These are phyloP conservation scores for Camellia granthamiana DNA, from an alignment of 148 eudicot species.

Conservation along the genomic window DNA sequence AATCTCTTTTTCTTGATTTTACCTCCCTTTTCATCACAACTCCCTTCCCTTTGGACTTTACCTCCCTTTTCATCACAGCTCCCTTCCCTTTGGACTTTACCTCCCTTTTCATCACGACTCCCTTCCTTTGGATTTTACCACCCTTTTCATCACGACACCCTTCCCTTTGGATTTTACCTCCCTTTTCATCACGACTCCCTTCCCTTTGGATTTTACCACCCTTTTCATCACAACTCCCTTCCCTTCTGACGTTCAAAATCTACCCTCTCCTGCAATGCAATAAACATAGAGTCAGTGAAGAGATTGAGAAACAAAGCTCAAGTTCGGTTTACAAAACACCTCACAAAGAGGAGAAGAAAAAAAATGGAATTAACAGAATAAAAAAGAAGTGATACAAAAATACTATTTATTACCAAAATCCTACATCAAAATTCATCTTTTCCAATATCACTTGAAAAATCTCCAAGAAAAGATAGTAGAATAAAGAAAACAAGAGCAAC, in stretches of 20 bases:
- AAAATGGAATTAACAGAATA: too few species aligned
- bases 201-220: constrained; percentile 26
- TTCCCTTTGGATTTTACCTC: constrained; percentile 17
- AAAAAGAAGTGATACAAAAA: too few species aligned
- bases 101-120: constrained; percentile 24
- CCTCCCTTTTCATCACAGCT: constrained; percentile 24
- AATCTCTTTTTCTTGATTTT: constrained; percentile 38
- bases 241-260: constrained; percentile 67
- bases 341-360: too few species aligned
- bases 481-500: too few species aligned
- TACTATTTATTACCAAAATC: too few species aligned
- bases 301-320: constrained; percentile 2
- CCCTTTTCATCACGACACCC: constrained; percentile 27
- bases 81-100: constrained; percentile 20
- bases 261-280: constrained; percentile 50
- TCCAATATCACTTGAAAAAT: too few species aligned
- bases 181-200: constrained; percentile 34
- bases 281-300: neutral
- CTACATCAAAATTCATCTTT: too few species aligned
- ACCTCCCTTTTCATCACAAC: constrained; percentile 23
- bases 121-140: constrained; percentile 10
- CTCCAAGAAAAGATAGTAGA: too few species aligned
- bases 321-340: neutral
- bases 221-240: constrained; percentile 57
- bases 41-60: constrained; percentile 7